These are phyloP conservation scores for Glonium stellatum DNA, from an alignment of 495 filamentous ascomycete species.

Conservation along the genomic window DNA sequence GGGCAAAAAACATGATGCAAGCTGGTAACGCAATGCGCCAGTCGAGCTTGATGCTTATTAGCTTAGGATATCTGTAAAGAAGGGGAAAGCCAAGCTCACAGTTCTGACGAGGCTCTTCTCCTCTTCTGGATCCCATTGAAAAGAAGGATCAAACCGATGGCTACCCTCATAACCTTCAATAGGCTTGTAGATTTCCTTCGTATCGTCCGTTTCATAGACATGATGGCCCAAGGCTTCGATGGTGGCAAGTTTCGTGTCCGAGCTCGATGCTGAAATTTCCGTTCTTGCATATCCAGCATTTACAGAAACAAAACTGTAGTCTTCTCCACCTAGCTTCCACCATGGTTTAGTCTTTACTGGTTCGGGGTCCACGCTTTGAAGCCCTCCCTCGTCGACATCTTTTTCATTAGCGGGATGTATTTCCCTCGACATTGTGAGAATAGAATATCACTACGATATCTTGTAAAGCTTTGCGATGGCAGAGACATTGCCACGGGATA, in stretches of 20 bases:
- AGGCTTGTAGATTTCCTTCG: slow-evolving; percentile 4
- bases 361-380: background rate
- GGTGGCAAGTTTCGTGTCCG: background rate
- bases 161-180: slow-evolving; percentile 3
- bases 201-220: background rate
- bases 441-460: background rate
- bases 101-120: slow-evolving; percentile 32
- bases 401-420: background rate
- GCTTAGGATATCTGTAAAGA: background rate
- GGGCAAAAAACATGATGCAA: slow-evolving; percentile 19
- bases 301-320: background rate
- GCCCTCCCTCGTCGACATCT: background rate
- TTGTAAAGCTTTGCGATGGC: background rate
- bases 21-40: slow-evolving; percentile 6
- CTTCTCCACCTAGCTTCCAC: slow-evolving; percentile 3
- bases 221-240: background rate
- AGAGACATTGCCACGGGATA: background rate
- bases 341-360: background rate
- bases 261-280: background rate
- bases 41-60: slow-evolving; percentile 16
- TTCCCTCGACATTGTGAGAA: background rate
- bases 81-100: background rate
- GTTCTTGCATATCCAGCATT: background rate
- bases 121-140: slow-evolving; percentile 44
- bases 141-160: slow-evolving; percentile 45